Conservation (phyloP, 331 rosid genomes). For the Quercus lobata region DNA sequence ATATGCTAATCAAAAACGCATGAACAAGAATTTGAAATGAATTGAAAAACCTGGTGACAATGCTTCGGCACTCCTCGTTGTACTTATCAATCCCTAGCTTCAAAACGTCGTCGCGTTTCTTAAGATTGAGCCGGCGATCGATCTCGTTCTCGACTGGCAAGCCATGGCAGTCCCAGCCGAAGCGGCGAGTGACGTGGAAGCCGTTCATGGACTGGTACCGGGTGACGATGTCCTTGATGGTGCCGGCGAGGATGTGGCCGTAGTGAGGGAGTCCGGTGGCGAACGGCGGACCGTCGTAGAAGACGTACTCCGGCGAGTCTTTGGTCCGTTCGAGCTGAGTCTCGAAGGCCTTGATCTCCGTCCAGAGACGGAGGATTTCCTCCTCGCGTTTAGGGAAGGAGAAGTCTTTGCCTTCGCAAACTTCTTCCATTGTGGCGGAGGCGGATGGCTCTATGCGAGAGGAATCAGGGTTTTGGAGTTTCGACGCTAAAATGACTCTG, state of each 20-base stretch:
- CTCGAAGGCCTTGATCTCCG: conserved; percentile 67
- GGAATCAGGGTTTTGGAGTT: background rate
- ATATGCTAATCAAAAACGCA: background rate
- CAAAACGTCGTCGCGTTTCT: conserved; percentile 70
- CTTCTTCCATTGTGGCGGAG: conserved; percentile 66
- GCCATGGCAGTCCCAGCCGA: conserved; percentile 99
- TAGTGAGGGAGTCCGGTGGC: conserved; percentile 99
- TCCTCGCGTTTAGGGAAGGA: conserved; percentile 79
- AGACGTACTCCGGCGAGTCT: conserved; percentile 70
- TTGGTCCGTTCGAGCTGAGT: conserved; percentile 61
- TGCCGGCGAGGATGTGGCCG: conserved; percentile 94
- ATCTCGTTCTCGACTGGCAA: conserved; percentile 92
- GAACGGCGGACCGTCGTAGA: conserved; percentile 97
- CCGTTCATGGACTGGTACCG: conserved; percentile 92
- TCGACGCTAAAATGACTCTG: background rate
- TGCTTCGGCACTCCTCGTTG: conserved; percentile 86
- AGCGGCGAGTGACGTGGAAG: conserved; percentile 91
- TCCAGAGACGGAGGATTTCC: conserved; percentile 58
- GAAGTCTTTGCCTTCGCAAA: conserved; percentile 86
- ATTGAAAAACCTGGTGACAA: conserved; percentile 36
- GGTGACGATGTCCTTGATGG: conserved; percentile 91
- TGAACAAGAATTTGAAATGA: background rate
- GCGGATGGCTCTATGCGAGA: background rate
- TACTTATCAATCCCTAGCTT: conserved; percentile 74
- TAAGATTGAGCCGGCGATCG: conserved; percentile 65